Percentiles rank a stretch among this genome's conserved stretches.
These are phyloP conservation scores for Mortierella antarctica DNA, from an alignment of 192 early-diverging fungal genomes.

Conservation along the genomic window DNA sequence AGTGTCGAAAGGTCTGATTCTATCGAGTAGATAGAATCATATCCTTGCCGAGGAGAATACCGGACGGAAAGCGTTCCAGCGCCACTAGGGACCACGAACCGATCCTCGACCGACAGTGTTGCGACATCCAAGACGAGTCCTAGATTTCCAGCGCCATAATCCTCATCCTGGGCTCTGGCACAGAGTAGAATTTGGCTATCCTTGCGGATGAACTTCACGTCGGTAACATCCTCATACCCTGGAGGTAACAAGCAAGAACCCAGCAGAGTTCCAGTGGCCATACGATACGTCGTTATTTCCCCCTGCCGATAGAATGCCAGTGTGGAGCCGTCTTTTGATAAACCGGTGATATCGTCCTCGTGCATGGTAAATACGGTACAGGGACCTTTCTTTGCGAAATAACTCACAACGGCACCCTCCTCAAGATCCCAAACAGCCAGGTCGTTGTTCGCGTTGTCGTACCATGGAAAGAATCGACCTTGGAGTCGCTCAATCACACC, in stretches of 20 bases:
- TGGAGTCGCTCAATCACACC: neutral
- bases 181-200: too few relatives aligned
- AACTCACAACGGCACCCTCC: neutral
- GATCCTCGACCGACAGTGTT: too few relatives aligned
- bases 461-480: neutral
- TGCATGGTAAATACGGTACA: neutral
- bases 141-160: too few relatives aligned
- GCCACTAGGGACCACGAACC: too few relatives aligned
- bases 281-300: neutral
- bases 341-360: neutral
- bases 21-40: too few relatives aligned
- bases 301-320: constrained; percentile 2
- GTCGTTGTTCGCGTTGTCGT: neutral
- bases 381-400: neutral
- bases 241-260: neutral
- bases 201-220: too few relatives aligned
- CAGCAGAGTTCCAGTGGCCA: neutral
- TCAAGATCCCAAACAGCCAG: constrained; percentile 8
- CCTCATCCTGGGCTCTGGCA: too few relatives aligned
- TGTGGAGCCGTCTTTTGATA: constrained; percentile 1
- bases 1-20: too few relatives aligned
- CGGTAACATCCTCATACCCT: neutral
- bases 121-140: too few relatives aligned
- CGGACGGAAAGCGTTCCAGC: too few relatives aligned
- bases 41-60: too few relatives aligned